A percentile compares a stretch with the other conserved stretches of the same genome.
Conservation (phyloP, 164 flowering plant species). For the Cinnamomum chago region DNA sequence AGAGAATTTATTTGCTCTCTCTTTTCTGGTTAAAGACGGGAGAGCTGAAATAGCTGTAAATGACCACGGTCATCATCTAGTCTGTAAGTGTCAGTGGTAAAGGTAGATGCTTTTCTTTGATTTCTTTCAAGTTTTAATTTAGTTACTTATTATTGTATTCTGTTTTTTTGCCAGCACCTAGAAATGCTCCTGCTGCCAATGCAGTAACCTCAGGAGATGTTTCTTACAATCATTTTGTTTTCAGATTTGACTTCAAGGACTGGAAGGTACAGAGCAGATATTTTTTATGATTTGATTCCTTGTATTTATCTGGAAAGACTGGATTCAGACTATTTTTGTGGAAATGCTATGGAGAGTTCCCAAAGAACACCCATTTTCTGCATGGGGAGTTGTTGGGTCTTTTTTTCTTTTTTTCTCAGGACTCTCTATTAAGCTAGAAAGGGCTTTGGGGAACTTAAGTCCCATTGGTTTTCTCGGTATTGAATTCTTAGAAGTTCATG, state of each 20-base stretch:
- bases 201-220: conserved; percentile 55
- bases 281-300: too few relatives aligned
- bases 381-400: background rate
- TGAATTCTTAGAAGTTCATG: too few relatives aligned
- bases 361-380: too few relatives aligned
- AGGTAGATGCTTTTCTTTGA: background rate
- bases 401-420: too few relatives aligned
- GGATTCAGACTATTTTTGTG: background rate
- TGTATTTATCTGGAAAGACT: too few relatives aligned
- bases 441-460: too few relatives aligned
- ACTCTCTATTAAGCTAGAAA: too few relatives aligned
- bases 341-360: background rate
- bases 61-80: conserved; percentile 50
- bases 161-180: conserved; percentile 50
- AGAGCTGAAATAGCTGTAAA: conserved; percentile 56
- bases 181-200: conserved; percentile 70
- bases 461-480: too few relatives aligned
- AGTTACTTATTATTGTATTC: background rate
- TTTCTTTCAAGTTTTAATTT: background rate
- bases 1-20: conserved; percentile 83
- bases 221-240: conserved; percentile 64
- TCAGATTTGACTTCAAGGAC: conserved; percentile 79
- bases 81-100: conserved; percentile 45
- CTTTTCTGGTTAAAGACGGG: conserved; percentile 84
- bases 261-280: conserved; percentile 66